A percentile compares a stretch with the other conserved stretches of the same genome.
phyloP scores from a whole-genome alignment of 306 rosid genomes.

The Medicago arabica region DNA sequence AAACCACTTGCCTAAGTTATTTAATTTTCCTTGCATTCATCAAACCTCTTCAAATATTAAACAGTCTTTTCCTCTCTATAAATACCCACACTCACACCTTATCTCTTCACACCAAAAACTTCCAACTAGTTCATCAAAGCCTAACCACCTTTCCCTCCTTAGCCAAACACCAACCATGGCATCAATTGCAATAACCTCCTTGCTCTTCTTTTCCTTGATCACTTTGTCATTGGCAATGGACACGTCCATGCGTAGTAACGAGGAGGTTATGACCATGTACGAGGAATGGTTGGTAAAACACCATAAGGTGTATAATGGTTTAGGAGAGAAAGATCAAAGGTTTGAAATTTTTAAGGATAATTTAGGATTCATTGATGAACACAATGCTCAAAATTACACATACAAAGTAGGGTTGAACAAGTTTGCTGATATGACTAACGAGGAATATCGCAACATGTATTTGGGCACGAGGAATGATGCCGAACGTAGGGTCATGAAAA shows the following conservation, averaged over 20 bases:
- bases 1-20: slow-evolving; percentile 18
- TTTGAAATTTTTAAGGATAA: slow-evolving; percentile 78
- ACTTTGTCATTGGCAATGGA: slow-evolving; percentile 38
- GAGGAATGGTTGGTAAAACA: slow-evolving; percentile 70
- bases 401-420: slow-evolving; percentile 77
- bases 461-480: slow-evolving; percentile 61
- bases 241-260: slow-evolving; percentile 48
- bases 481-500: slow-evolving; percentile 61
- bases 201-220: slow-evolving; percentile 48
- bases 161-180: slow-evolving; percentile 46
- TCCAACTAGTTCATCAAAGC: background rate
- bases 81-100: slow-evolving; percentile 19
- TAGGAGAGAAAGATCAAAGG: slow-evolving; percentile 72
- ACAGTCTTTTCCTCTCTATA: slow-evolving; percentile 38
- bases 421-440: slow-evolving; percentile 81
- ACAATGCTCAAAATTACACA: slow-evolving; percentile 61
- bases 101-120: slow-evolving; percentile 34
- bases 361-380: slow-evolving; percentile 68
- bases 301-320: slow-evolving; percentile 65
- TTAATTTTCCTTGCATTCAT: slow-evolving; percentile 1
- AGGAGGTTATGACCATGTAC: slow-evolving; percentile 62
- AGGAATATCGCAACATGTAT: slow-evolving; percentile 69
- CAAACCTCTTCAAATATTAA: slow-evolving; percentile 22
- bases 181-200: slow-evolving; percentile 26
- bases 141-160: background rate